These are phyloP conservation scores for Russula sp. DNA, from an alignment of 768 basidiomycete species.

Conservation along the genomic window DNA sequence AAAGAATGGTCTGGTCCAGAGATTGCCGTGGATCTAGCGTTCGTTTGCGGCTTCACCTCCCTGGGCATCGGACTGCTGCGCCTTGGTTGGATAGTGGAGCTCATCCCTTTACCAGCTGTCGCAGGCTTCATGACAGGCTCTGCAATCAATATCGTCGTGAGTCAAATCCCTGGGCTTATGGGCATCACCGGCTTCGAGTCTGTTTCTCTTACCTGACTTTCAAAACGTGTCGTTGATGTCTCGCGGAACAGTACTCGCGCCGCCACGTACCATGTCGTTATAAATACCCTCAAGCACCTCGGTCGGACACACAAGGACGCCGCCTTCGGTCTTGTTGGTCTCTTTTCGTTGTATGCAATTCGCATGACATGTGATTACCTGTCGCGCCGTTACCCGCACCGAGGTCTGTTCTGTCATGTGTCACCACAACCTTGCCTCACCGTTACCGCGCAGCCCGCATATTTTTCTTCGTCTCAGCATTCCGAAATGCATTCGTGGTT, in stretches of 20 bases:
- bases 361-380: conserved; percentile 49
- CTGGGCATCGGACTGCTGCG: conserved; percentile 85
- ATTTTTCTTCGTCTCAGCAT: conserved; percentile 73
- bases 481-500: conserved; percentile 84
- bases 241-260: conserved; percentile 62
- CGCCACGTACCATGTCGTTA: conserved; percentile 80
- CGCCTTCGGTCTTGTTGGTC: conserved; percentile 79
- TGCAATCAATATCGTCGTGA: conserved; percentile 85
- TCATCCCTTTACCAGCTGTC: conserved; percentile 82
- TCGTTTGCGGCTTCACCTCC: conserved; percentile 88
- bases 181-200: conserved; percentile 83
- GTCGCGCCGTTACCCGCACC: conserved; percentile 53
- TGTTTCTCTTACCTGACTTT: conserved; percentile 28
- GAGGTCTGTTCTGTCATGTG: conserved; percentile 37
- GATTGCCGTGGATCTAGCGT: conserved; percentile 81
- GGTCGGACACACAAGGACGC: conserved; percentile 71
- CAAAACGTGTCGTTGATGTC: conserved; percentile 6
- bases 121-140: conserved; percentile 96
- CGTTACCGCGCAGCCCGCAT: conserved; percentile 42
- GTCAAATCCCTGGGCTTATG: conserved; percentile 87
- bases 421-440: conserved; percentile 1
- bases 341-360: conserved; percentile 64
- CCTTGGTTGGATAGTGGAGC: conserved; percentile 91
- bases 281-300: conserved; percentile 86
- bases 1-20: conserved; percentile 56